A percentile compares a stretch with the other conserved stretches of the same genome.
Evolutionary conservation across 768 basidiomycete genomes (phyloP).

Genomic region (Auricularia heimuer): DNA sequence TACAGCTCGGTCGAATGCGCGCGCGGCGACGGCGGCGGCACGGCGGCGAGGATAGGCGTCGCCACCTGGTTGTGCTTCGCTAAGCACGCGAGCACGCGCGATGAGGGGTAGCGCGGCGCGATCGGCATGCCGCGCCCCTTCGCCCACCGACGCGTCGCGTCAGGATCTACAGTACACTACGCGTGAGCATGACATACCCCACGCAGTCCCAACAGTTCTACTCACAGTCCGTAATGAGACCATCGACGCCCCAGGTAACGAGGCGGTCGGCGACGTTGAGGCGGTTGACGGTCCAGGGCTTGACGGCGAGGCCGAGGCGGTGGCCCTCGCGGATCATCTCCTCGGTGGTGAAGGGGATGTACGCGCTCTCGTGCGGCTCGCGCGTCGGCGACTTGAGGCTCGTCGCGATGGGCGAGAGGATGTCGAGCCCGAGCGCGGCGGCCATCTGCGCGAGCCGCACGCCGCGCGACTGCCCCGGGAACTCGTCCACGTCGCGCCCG

Average conservation of each 20-base stretch:
- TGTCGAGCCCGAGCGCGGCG: conserved; percentile 47
- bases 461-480: conserved; percentile 49
- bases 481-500: conserved; percentile 51
- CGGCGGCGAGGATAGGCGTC: not conserved
- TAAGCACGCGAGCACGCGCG: conserved; percentile 53
- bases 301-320: conserved; percentile 47
- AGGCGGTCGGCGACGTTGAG: conserved; percentile 54
- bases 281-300: conserved; percentile 68
- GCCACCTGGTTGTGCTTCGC: conserved; percentile 31
- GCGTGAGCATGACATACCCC: too few relatives aligned
- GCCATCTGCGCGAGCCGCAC: conserved; percentile 62
- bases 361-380: conserved; percentile 37
- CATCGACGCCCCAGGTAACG: conserved; percentile 53
- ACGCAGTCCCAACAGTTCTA: too few relatives aligned
- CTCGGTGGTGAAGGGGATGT: conserved; percentile 49
- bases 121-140: conserved; percentile 43
- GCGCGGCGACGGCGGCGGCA: not conserved
- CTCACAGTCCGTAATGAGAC: conserved; percentile 66
- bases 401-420: conserved; percentile 52
- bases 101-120: conserved; percentile 49
- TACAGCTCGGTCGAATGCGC: too few relatives aligned
- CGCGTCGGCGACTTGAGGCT: conserved; percentile 27
- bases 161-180: conserved; percentile 47
- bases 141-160: conserved; percentile 44
- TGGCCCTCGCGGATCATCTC: conserved; percentile 64